These are phyloP conservation scores for Spencermartinsiella europaea DNA, from an alignment of 805 yeast genomes.

Conservation along the genomic window DNA sequence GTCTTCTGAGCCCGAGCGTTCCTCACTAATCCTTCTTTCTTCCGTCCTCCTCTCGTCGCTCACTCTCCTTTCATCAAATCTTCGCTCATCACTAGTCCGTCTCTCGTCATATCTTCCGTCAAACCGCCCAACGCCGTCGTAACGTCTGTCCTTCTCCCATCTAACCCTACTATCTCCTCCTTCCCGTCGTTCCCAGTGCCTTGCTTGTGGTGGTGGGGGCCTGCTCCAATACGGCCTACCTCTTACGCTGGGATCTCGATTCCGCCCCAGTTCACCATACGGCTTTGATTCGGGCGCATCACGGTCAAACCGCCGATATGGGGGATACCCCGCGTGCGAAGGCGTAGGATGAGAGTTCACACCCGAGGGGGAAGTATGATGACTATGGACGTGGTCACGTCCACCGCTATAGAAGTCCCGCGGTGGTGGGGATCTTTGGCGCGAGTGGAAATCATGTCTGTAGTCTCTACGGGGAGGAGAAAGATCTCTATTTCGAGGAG, in stretches of 20 bases:
- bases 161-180: too few species aligned
- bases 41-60: not conserved
- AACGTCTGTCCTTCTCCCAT: not conserved
- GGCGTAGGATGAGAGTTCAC: too few species aligned
- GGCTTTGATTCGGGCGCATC: not conserved
- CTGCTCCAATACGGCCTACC: not conserved
- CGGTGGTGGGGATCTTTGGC: not conserved
- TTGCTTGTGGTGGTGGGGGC: not conserved
- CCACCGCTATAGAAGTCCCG: not conserved
- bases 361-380: too few species aligned
- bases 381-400: not conserved
- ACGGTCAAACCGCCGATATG: not conserved
- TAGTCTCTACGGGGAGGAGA: not conserved
- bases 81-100: not conserved
- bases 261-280: not conserved
- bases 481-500: too few species aligned
- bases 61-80: not conserved
- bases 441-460: not conserved
- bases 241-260: not conserved
- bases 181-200: not conserved
- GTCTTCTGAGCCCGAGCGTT: not conserved
- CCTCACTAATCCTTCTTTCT: not conserved
- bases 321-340: not conserved
- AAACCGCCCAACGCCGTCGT: not conserved
- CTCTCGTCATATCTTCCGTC: not conserved